Evolutionary conservation across 2,329 filamentous ascomycete species (phyloP), one percentile per base, ranked within the genome.

Genomic region (Paecilomyces formosus): DNA sequence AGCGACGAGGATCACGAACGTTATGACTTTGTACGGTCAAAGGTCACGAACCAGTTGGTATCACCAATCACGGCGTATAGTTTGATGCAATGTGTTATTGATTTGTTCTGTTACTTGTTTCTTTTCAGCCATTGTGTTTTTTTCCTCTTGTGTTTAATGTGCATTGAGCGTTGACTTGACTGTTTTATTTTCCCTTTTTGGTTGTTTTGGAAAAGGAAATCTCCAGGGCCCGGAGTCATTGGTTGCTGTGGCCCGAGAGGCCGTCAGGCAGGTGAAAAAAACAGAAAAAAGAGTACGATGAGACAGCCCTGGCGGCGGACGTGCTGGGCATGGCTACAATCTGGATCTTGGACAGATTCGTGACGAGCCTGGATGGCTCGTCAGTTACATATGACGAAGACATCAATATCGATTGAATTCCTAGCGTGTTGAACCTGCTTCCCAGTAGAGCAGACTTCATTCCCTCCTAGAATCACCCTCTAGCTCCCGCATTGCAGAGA

Each of bases 1-100:
- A 70, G 72, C 72, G 71, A 74, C 66, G 71, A 74, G 67, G 70
- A 71, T 70, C 68, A 75, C 69, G 72, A 74, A 70, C 64, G 66
- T 74, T 70, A 74, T 72, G 72, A 74, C 71, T 65, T 66, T 72
- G 65, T 71, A 74, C 67, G 71, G 71, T 68, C 70, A 61, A 63
- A 51, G 55, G 58, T 60, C 61, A 62, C 56, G 65, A 68, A 61
- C 63, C 62, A 63, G 58, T 61, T 54, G 54, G 18, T 57, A 57
- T 39, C 60, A 58, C 55, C 54, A 53, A 54, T 53, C 31, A 50
- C 39, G 54, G 53, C 49, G 45, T 21, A 57, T 45, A 18, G 39
- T 45, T 45, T 45, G 39, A 45, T 45, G 39, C 39, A 33, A 26
- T 55, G 24, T 26, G 49, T 49, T 8, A 35, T 51, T 54, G 33